phyloP scores from a whole-genome alignment of 1,139 yeast genomes.

The Magnusiomyces fungicola region DNA sequence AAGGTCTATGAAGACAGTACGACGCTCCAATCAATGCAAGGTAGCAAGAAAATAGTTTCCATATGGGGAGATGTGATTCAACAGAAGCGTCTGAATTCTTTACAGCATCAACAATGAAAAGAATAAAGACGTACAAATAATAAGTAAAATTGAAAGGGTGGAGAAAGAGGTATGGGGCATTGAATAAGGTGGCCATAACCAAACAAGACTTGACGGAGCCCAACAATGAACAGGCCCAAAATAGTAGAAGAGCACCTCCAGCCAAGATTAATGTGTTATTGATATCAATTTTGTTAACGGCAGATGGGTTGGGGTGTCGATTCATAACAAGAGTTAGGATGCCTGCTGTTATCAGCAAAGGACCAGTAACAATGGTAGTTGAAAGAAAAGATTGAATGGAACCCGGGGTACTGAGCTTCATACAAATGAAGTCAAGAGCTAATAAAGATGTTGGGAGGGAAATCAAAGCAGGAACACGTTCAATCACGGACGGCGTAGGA shows the following conservation, averaged over 20 bases:
- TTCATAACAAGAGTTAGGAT: slow-evolving; percentile 22
- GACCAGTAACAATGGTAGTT: slow-evolving; percentile 23
- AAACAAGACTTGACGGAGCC: slow-evolving; percentile 16
- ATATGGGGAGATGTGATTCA: slow-evolving; percentile 8
- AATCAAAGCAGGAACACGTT: slow-evolving; percentile 31
- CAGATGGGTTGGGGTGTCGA: background rate
- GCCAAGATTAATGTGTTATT: slow-evolving; percentile 11
- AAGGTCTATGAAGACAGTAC: slow-evolving; percentile 14
- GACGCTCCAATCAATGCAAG: slow-evolving; percentile 9
- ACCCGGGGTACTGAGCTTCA: background rate
- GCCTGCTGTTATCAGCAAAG: slow-evolving; percentile 23
- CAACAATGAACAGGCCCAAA: slow-evolving; percentile 15
- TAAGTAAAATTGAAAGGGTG: slow-evolving; percentile 9
- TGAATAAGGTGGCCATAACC: slow-evolving; percentile 12
- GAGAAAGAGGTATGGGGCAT: slow-evolving; percentile 11
- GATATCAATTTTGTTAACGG: slow-evolving; percentile 8
- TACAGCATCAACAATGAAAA: slow-evolving; percentile 8
- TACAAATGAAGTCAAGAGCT: slow-evolving; percentile 24
- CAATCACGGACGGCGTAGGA: slow-evolving; percentile 21
- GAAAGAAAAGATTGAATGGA: slow-evolving; percentile 15
- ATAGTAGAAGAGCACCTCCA: slow-evolving; percentile 11
- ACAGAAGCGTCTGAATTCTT: background rate
- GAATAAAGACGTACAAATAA: slow-evolving; percentile 7
- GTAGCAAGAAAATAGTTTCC: slow-evolving; percentile 6
- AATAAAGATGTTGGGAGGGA: slow-evolving; percentile 34